phyloP scores from a whole-genome alignment of 2,329 filamentous ascomycete genomes.

The Stachybotrys echinatus region DNA sequence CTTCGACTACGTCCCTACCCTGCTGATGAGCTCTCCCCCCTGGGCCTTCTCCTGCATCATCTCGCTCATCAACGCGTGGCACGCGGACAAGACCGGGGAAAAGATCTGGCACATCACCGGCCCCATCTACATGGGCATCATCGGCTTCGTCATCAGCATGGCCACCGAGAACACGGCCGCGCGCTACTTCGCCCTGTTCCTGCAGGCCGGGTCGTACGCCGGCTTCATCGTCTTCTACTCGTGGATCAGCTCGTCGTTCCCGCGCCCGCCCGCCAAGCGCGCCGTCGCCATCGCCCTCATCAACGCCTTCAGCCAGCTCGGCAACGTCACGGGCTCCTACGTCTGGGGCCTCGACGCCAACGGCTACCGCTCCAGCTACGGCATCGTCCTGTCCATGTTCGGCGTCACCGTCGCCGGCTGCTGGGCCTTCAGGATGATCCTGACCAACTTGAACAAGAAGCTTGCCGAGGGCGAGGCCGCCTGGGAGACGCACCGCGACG shows the following conservation, averaged over 20 bases:
- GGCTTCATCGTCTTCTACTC: constrained; percentile 55
- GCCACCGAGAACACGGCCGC: constrained; percentile 49
- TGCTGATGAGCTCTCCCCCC: constrained; percentile 52
- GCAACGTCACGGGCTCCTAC: constrained; percentile 56
- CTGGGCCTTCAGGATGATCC: constrained; percentile 39
- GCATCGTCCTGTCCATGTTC: constrained; percentile 61
- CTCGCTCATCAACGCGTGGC: constrained; percentile 50
- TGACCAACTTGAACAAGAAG: constrained; percentile 40
- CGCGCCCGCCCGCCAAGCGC: constrained; percentile 54
- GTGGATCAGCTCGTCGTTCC: constrained; percentile 53
- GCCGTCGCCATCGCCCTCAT: constrained; percentile 56
- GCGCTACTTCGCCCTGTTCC: constrained; percentile 55
- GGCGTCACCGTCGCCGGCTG: constrained; percentile 51
- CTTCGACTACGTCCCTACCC: constrained; percentile 44
- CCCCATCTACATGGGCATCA: constrained; percentile 46
- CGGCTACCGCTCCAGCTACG: constrained; percentile 59
- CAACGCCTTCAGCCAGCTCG: constrained; percentile 53
- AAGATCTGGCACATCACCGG: constrained; percentile 55
- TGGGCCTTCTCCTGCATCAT: constrained; percentile 55
- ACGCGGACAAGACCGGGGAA: constrained; percentile 50
- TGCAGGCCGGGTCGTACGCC: constrained; percentile 53
- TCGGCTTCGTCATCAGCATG: constrained; percentile 57
- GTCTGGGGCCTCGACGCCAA: constrained; percentile 56
- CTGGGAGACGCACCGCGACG: constrained; percentile 28
- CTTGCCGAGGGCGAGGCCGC: constrained; percentile 36